Conservation (phyloP, 2,329 filamentous ascomycete genomes). For the Fusarium agapanthi region DNA sequence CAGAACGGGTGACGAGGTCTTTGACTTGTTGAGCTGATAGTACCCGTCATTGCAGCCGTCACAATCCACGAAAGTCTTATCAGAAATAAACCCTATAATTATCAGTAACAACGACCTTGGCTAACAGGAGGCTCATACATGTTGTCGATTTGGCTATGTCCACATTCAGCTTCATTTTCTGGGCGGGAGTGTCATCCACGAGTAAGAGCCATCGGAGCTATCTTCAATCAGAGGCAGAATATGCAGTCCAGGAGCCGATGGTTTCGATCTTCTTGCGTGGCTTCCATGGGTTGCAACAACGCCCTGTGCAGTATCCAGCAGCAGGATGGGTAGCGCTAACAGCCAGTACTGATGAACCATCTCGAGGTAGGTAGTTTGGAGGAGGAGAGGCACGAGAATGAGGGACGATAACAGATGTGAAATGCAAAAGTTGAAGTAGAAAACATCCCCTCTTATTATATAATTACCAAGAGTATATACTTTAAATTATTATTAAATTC, state of each 20-base stretch:
- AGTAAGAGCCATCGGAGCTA: not conserved
- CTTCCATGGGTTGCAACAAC: not conserved
- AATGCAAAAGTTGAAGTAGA: rapidly evolving
- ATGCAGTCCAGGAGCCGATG: not conserved
- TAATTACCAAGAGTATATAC: not conserved
- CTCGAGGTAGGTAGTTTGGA: no score
- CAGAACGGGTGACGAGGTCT: not conserved
- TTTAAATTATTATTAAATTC: not conserved
- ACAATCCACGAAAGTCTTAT: not conserved
- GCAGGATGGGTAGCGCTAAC: not conserved
- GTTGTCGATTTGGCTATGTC: not conserved
- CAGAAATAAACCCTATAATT: not conserved
- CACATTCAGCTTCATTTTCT: not conserved
- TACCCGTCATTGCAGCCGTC: not conserved
- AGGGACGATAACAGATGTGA: rapidly evolving
- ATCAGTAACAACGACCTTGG: rapidly evolving
- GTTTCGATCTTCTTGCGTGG: not conserved
- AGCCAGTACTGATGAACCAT: not conserved
- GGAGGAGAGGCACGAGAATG: not conserved
- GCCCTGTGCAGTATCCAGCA: not conserved
- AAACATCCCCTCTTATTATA: not conserved
- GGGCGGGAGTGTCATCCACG: not conserved
- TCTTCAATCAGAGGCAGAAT: not conserved
- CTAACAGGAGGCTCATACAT: not conserved
- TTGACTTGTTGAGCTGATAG: not conserved